These are phyloP conservation scores for Circinella umbellata DNA, from an alignment of 371 early-diverging fungal genomes.

Conservation along the genomic window DNA sequence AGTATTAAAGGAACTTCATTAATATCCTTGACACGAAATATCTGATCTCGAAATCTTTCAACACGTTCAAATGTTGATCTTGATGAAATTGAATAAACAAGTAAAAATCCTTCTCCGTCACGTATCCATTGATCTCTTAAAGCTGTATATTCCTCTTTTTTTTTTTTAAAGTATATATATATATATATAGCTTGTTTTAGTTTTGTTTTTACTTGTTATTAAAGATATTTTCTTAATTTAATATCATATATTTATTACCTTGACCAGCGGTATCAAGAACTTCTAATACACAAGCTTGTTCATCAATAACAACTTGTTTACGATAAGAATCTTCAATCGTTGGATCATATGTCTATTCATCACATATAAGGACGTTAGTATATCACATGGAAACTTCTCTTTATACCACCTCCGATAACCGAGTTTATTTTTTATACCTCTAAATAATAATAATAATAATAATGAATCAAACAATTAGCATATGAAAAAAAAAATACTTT, in stretches of 20 bases:
- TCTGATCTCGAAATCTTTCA: constrained; percentile 79
- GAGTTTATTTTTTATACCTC: neutral
- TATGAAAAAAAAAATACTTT: neutral
- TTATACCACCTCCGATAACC: neutral
- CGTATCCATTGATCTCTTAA: constrained; percentile 26
- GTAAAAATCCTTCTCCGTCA: constrained; percentile 88
- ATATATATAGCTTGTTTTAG: neutral
- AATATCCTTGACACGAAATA: constrained; percentile 80
- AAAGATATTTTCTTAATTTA: neutral
- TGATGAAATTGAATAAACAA: constrained; percentile 88
- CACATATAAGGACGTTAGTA: neutral
- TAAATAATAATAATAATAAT: neutral
- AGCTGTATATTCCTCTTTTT: constrained; percentile 79
- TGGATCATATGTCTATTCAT: constrained; percentile 87
- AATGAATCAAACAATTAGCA: neutral
- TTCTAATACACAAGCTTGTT: constrained; percentile 91
- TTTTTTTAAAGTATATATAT: neutral
- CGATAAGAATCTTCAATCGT: constrained; percentile 97
- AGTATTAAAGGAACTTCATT: constrained; percentile 84
- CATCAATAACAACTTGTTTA: constrained; percentile 97
- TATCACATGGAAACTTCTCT: neutral
- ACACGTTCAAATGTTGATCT: constrained; percentile 83
- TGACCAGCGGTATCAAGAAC: constrained; percentile 96
- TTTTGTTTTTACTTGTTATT: too few species aligned
- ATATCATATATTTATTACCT: constrained; percentile 54